Percentiles rank a stretch among this genome's conserved stretches.
These are phyloP conservation scores for Amylocarpus encephaloides DNA, from an alignment of 2,329 filamentous ascomycete genomes.

Conservation along the genomic window DNA sequence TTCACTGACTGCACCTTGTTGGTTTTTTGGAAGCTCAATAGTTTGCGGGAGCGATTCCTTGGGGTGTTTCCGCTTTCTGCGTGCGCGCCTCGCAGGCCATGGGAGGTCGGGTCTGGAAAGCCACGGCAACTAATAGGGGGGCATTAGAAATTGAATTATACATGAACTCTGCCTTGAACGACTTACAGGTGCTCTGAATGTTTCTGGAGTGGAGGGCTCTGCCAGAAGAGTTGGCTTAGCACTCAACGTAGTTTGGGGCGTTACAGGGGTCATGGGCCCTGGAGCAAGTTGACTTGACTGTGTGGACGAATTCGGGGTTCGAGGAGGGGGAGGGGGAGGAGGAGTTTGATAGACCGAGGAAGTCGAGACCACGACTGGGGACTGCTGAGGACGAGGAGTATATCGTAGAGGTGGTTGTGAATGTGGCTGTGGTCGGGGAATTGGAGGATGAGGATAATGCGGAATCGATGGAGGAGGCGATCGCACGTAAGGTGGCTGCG, in stretches of 20 bases:
- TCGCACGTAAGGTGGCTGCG: constrained; percentile 38
- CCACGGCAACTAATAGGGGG: constrained; percentile 48
- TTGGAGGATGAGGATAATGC: constrained; percentile 44
- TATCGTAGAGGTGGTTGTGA: constrained; percentile 7
- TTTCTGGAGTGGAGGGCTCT: constrained; percentile 18
- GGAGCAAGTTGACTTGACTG: constrained; percentile 26
- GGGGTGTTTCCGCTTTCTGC: constrained; percentile 38
- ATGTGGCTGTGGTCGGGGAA: constrained; percentile 19
- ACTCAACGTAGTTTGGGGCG: constrained; percentile 35
- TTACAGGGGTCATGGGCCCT: constrained; percentile 40
- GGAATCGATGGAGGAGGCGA: constrained; percentile 46
- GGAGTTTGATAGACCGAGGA: constrained; percentile 35
- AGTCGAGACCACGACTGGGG: constrained; percentile 45
- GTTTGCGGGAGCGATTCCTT: constrained; percentile 20
- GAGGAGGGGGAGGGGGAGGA: constrained; percentile 32
- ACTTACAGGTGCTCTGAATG: constrained; percentile 49
- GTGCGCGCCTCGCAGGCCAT: constrained; percentile 42
- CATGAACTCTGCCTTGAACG: constrained; percentile 1
- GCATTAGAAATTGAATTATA: constrained; percentile 24
- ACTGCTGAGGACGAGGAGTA: constrained; percentile 41
- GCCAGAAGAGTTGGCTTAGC: constrained; percentile 25
- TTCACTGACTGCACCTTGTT: constrained; percentile 10
- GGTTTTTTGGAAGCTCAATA: constrained; percentile 20
- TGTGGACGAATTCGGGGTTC: constrained; percentile 37
- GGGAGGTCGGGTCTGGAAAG: constrained; percentile 43